phyloP scores from a whole-genome alignment of 305 asterid genomes.

The Salvia sclarea region DNA sequence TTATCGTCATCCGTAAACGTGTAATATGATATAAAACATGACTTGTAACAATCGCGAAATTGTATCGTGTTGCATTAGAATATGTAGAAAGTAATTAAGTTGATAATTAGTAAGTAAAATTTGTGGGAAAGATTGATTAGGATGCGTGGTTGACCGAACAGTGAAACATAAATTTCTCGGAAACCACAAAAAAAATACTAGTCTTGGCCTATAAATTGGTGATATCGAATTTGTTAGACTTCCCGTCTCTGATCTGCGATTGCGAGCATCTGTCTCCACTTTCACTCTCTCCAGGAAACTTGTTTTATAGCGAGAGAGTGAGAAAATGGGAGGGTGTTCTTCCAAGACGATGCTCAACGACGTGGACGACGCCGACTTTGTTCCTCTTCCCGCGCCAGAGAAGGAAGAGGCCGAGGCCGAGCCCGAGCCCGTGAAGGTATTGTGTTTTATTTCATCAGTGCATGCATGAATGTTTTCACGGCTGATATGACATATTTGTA shows the following conservation, averaged over 20 bases:
- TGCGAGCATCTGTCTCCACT: too few relatives aligned
- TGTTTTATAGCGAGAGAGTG: neutral
- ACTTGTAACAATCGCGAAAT: neutral
- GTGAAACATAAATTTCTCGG: slow-evolving; percentile 23
- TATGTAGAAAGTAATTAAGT: too few relatives aligned
- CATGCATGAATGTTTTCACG: neutral
- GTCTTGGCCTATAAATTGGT: neutral
- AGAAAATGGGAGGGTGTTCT: slow-evolving; percentile 57
- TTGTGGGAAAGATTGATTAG: neutral
- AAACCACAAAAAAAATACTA: neutral
- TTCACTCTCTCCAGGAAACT: slow-evolving; percentile 8
- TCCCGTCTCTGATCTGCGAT: neutral
- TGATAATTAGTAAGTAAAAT: neutral
- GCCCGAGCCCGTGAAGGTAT: neutral
- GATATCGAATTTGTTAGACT: neutral
- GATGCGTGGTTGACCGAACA: neutral
- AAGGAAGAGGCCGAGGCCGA: neutral
- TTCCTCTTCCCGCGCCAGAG: slow-evolving; percentile 29
- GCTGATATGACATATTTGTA: slow-evolving; percentile 5
- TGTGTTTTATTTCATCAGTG: neutral
- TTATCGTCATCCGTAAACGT: neutral
- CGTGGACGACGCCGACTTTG: slow-evolving; percentile 12
- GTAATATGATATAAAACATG: neutral
- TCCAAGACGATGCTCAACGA: slow-evolving; percentile 45
- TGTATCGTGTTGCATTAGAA: too few relatives aligned